Evolutionary conservation across 441 rosid genomes (phyloP).

Genomic region (Syzygium malaccense): DNA sequence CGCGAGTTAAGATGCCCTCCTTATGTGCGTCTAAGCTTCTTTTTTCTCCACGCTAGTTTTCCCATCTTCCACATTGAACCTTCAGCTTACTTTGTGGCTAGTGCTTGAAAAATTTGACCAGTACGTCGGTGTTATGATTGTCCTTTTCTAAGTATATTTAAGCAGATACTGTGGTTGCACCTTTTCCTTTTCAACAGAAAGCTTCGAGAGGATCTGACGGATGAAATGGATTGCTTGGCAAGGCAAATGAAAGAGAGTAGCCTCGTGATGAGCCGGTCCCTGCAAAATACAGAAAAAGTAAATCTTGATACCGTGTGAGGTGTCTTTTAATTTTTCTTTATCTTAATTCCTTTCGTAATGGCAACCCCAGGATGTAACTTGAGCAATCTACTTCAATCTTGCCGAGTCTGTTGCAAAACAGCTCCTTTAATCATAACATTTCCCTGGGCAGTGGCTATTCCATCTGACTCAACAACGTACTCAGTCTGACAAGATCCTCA

Average conservation of each 20-base stretch:
- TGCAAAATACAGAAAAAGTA: constrained; percentile 74
- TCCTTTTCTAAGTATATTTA: background rate
- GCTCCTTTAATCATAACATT: background rate
- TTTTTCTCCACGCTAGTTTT: background rate
- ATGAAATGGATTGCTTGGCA: constrained; percentile 91
- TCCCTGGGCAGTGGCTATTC: background rate
- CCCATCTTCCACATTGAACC: background rate
- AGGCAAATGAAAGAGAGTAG: constrained; percentile 74
- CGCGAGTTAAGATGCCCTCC: background rate
- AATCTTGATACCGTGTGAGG: background rate
- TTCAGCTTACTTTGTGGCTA: background rate
- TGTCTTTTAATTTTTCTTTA: background rate
- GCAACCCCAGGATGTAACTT: background rate
- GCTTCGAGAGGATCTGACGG: constrained; percentile 78
- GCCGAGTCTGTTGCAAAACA: background rate
- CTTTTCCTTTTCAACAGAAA: constrained; percentile 25
- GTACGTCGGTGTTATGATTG: background rate
- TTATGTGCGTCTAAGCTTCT: background rate
- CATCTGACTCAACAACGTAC: background rate
- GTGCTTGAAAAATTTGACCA: background rate
- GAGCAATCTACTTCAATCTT: background rate
- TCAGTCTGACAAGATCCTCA: background rate
- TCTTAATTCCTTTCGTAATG: background rate
- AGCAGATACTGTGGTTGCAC: background rate
- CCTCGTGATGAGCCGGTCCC: constrained; percentile 68